Conservation (phyloP, 192 early-diverging fungal genomes). For the Thamnidium elegans region DNA sequence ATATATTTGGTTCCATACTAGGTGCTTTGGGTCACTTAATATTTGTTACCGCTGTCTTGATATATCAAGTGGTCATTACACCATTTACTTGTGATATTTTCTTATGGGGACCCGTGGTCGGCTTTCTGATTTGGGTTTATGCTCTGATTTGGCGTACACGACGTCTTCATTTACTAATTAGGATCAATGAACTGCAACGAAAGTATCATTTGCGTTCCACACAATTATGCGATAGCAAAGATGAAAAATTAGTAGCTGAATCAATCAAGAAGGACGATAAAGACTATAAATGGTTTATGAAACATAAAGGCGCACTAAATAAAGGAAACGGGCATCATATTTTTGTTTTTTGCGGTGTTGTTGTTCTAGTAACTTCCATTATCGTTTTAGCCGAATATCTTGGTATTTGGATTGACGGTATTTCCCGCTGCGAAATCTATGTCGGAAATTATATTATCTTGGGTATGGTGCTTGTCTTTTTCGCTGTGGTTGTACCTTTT, state of each 20-base stretch:
- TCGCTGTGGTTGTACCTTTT: slow-evolving; percentile 46
- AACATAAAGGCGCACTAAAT: background rate
- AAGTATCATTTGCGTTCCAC: background rate
- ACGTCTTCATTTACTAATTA: slow-evolving; percentile 10
- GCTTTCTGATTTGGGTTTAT: slow-evolving; percentile 21
- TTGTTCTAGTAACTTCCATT: background rate
- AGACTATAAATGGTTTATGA: slow-evolving; percentile 16
- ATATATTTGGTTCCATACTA: slow-evolving; percentile 5
- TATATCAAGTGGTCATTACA: background rate
- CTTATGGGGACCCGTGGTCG: slow-evolving; percentile 6
- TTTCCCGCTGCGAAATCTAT: background rate
- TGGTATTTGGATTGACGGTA: background rate
- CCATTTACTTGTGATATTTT: slow-evolving; percentile 13
- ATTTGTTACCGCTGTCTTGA: background rate
- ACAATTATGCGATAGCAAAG: background rate
- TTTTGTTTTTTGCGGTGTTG: background rate
- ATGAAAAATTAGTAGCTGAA: background rate
- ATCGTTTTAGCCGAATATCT: background rate
- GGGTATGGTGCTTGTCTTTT: slow-evolving; percentile 23
- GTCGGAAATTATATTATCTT: slow-evolving; percentile 15
- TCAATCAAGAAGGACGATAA: background rate
- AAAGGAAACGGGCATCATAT: background rate
- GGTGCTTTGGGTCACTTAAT: slow-evolving; percentile 18
- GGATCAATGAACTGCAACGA: slow-evolving; percentile 10
- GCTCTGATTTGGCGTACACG: slow-evolving; percentile 13